These are phyloP conservation scores for Ziziphus jujuba DNA, from an alignment of 306 rosid species.

Conservation along the genomic window DNA sequence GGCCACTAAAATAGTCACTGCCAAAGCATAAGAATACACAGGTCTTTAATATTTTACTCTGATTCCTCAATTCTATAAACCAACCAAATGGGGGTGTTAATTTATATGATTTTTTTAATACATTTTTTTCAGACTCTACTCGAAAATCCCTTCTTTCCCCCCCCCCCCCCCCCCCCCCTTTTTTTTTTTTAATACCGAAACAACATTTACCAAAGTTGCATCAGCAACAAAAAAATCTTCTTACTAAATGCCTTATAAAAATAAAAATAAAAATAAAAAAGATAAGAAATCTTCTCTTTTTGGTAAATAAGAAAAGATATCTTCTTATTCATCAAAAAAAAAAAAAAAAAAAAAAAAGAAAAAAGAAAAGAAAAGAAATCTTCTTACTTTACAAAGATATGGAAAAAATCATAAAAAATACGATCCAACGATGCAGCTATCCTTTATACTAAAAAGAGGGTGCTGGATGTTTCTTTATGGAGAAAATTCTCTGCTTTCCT, in stretches of 20 bases:
- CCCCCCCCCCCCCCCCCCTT: no score
- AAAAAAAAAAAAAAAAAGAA: no score
- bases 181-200: no score
- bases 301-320: no score
- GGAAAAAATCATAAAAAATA: constrained; percentile 4
- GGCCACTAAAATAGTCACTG: neutral
- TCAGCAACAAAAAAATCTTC: neutral
- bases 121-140: no score
- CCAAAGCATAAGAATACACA: constrained; percentile 5
- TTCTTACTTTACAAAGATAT: neutral
- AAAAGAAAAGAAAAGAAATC: no score
- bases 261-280: no score
- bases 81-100: constrained; percentile 15
- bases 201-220: neutral
- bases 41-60: neutral
- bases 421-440: neutral
- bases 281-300: no score
- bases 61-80: constrained; percentile 12
- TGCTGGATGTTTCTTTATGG: neutral
- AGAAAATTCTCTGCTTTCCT: constrained; percentile 16
- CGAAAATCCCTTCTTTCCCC: no score
- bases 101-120: neutral
- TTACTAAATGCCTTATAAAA: no score
- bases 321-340: no score
- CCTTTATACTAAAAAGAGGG: neutral